phyloP scores from a whole-genome alignment of 2,329 filamentous ascomycete genomes.

The Arthrobotrys entomopaga region DNA sequence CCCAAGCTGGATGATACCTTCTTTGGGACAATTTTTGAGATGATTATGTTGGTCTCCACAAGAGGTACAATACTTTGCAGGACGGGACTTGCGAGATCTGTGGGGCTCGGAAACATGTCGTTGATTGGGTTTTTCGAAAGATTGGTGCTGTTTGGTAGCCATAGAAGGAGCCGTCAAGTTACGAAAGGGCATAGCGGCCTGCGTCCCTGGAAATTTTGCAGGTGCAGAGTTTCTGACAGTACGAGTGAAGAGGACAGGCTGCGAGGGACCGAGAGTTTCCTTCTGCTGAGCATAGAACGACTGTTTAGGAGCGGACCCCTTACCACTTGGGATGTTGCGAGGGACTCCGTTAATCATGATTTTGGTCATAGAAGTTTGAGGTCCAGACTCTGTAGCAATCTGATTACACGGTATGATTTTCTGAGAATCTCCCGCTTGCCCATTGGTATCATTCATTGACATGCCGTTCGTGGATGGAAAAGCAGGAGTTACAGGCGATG shows the following conservation, averaged over 20 bases:
- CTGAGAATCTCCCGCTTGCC: too few species aligned
- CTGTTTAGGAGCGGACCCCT: constrained; percentile 21
- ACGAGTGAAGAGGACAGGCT: constrained; percentile 9
- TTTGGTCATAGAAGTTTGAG: constrained; percentile 6
- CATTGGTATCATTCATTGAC: too few species aligned
- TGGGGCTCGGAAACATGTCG: background rate
- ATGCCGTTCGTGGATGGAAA: too few species aligned
- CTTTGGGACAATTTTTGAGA: constrained; percentile 34
- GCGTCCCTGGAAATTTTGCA: constrained; percentile 13
- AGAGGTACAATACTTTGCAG: constrained; percentile 17
- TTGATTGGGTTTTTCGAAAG: too few species aligned
- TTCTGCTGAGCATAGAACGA: background rate
- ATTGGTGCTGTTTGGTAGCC: too few species aligned
- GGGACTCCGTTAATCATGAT: constrained; percentile 41
- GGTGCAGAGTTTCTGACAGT: constrained; percentile 21
- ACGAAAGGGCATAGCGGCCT: background rate
- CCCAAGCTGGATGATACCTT: background rate
- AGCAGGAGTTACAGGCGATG: too few species aligned
- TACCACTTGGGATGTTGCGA: constrained; percentile 38
- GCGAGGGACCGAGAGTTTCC: constrained; percentile 14
- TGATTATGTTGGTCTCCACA: constrained; percentile 25
- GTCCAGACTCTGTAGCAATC: background rate
- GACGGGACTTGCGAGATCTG: constrained; percentile 9
- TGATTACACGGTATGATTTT: background rate
- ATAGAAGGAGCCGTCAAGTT: background rate